Evolutionary conservation across 73 alveolate species (phyloP).

Genomic region (Paraurostyla sp.): DNA sequence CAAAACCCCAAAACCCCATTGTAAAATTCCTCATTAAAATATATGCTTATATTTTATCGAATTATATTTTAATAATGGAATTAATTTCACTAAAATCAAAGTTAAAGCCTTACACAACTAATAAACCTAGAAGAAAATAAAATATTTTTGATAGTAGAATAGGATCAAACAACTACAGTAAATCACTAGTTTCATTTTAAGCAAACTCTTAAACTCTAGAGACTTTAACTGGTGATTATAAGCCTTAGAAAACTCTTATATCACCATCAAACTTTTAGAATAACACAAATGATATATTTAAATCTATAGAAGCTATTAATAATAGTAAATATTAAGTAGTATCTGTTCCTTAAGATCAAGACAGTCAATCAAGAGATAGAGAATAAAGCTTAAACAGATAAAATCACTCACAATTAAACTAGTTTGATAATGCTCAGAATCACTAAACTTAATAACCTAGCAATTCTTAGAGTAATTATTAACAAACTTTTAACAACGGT

Average conservation of each 20-base stretch:
- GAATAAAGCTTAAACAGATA: too few relatives aligned
- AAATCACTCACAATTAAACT: too few relatives aligned
- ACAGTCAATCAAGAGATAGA: too few relatives aligned
- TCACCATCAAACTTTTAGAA: not conserved
- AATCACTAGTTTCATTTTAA: not conserved
- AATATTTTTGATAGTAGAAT: not conserved
- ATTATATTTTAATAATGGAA: slow-evolving; percentile 9
- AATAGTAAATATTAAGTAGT: slow-evolving; percentile 4
- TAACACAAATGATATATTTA: not conserved
- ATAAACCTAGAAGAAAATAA: not conserved
- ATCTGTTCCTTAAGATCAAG: not conserved
- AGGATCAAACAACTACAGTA: not conserved
- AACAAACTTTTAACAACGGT: too few relatives aligned
- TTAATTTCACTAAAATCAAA: not conserved
- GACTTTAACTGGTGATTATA: not conserved
- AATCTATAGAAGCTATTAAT: slow-evolving; percentile 13
- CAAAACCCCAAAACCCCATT: too few relatives aligned
- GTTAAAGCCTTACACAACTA: slow-evolving; percentile 25
- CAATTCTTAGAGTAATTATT: too few relatives aligned
- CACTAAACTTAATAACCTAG: too few relatives aligned
- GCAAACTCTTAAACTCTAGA: not conserved
- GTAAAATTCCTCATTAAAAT: too few relatives aligned
- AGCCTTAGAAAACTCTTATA: not conserved
- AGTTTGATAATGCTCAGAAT: too few relatives aligned
- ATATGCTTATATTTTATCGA: too few relatives aligned